Base-by-base conservation (phyloP, 306 rosid genomes). In the Lathyrus tuberosus region DNA sequence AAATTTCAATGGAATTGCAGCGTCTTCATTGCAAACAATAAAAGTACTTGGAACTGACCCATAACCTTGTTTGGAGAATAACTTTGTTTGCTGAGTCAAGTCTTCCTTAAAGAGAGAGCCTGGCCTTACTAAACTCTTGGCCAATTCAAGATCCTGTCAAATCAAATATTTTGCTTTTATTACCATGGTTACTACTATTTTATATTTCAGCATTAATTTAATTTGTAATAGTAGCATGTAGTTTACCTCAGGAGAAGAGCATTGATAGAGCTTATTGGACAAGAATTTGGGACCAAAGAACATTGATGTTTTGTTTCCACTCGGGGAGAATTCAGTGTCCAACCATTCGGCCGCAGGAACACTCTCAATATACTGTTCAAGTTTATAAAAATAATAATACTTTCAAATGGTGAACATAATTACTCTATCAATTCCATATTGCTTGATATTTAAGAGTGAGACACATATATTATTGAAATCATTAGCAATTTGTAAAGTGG, bases 91-190 rank as follows among this genome's bases (percentile, higher is more conserved):
- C 53, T 69, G 67, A 1, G 81, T 57, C 70, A 79, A 60, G 69
- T 86, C 86, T 26, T 86, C 87, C 3, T 51, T 2, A 64, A 86
- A 89, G 10, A 86, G 51, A 5, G 88, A 85, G 1, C 70, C 20
- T 6, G 78, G 70, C 64, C 96, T 88, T 17, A 14, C 0, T 58
- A 81, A 62, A 65, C 38, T 40, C 71, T 70, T 75, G 6, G 77
- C 83, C 42, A 86, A 60, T 41, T 84, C 92, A 8, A 78, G 17
- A 78, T 89, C 92, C 96, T 89, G 48, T 64, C 16, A 69, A 68
- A 80, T 58, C n/a, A 15, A 26, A 63, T 17, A 9, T 6, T 6
- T 57, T 53, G 9, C 2, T 28, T 28, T 28, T 6, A 14, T 57
- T 13, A 28, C 0, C n/a, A 28, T 28, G 5, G 5, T 52, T 9